phyloP scores from a whole-genome alignment of 192 early-diverging fungal genomes.

The Coemansia pectinata region DNA sequence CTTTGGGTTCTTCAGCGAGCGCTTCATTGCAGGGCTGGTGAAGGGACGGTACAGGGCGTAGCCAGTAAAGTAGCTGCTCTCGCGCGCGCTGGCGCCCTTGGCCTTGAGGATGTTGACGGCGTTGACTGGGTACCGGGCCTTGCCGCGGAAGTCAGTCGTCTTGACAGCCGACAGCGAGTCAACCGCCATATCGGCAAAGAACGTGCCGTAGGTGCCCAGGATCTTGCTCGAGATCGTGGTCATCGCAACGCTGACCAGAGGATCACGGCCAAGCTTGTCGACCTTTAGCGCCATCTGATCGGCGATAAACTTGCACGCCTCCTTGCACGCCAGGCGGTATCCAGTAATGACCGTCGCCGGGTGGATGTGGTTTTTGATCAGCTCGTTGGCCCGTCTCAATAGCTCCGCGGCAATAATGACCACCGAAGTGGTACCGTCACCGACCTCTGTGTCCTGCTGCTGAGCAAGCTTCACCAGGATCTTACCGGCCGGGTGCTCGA shows the following conservation, averaged over 20 bases:
- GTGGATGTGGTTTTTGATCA: slow-evolving; percentile 99
- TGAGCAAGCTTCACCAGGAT: slow-evolving; percentile 98
- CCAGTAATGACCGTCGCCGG: slow-evolving; percentile 99
- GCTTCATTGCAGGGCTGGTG: slow-evolving; percentile 94
- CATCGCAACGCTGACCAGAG: slow-evolving; percentile 95
- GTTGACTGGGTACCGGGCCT: slow-evolving; percentile 93
- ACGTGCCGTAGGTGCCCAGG: slow-evolving; percentile 95
- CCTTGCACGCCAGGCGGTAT: slow-evolving; percentile 94
- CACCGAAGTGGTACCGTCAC: slow-evolving; percentile 99
- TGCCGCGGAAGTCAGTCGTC: slow-evolving; percentile 77
- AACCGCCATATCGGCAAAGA: slow-evolving; percentile 95
- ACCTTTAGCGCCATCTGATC: slow-evolving; percentile 96
- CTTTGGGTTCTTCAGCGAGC: slow-evolving; percentile 81
- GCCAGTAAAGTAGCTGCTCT: slow-evolving; percentile 86
- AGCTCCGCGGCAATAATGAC: slow-evolving; percentile 99
- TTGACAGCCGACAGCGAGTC: slow-evolving; percentile 94
- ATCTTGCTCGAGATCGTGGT: slow-evolving; percentile 98
- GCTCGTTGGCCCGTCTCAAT: slow-evolving; percentile 91
- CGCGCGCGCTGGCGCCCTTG: slow-evolving; percentile 89
- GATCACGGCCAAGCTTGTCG: slow-evolving; percentile 89
- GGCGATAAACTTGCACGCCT: slow-evolving; percentile 97
- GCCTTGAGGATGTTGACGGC: slow-evolving; percentile 98
- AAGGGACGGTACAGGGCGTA: slow-evolving; percentile 99
- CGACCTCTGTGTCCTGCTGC: slow-evolving; percentile 99
- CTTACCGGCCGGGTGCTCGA: slow-evolving; percentile 97